Conservation (phyloP, 805 yeast species). For the Saturnispora galanensis region DNA sequence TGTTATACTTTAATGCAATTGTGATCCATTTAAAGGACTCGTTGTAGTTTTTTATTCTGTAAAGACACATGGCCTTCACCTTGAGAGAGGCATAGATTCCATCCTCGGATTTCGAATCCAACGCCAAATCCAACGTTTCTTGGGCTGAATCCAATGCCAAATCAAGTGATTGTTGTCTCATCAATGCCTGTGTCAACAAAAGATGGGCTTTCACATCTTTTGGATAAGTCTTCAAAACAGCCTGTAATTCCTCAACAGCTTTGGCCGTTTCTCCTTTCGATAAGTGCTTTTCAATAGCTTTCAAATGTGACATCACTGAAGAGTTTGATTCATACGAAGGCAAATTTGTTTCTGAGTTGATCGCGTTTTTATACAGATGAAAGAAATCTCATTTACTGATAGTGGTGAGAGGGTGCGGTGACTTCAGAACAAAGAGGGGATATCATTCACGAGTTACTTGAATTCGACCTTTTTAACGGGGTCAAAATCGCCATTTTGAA, state of each 20-base stretch:
- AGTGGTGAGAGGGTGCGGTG: no score
- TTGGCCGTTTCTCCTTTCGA: conserved; percentile 24
- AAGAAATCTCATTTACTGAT: no score
- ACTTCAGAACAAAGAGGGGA: no score
- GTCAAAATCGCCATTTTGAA: no score
- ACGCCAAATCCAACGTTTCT: conserved; percentile 35
- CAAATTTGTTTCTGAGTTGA: background rate
- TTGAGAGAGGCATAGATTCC: conserved; percentile 41
- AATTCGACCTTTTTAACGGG: no score
- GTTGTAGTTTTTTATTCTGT: conserved; percentile 32
- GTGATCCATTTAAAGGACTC: conserved; percentile 34
- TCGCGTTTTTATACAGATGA: background rate
- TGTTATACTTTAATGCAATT: conserved; percentile 33
- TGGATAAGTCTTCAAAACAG: conserved; percentile 34
- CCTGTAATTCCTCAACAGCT: conserved; percentile 34
- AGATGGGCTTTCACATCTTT: conserved; percentile 37
- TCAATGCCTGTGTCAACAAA: conserved; percentile 40
- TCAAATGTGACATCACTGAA: background rate
- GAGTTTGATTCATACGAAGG: no score
- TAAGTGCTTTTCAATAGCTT: conserved; percentile 27
- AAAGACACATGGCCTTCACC: conserved; percentile 39
- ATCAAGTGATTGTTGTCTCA: conserved; percentile 38
- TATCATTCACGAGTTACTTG: background rate
- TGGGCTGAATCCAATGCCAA: conserved; percentile 37
- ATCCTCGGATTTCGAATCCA: conserved; percentile 34